These are phyloP conservation scores for Clonostachys chloroleuca DNA, from an alignment of 2,329 filamentous ascomycete species.

Conservation along the genomic window DNA sequence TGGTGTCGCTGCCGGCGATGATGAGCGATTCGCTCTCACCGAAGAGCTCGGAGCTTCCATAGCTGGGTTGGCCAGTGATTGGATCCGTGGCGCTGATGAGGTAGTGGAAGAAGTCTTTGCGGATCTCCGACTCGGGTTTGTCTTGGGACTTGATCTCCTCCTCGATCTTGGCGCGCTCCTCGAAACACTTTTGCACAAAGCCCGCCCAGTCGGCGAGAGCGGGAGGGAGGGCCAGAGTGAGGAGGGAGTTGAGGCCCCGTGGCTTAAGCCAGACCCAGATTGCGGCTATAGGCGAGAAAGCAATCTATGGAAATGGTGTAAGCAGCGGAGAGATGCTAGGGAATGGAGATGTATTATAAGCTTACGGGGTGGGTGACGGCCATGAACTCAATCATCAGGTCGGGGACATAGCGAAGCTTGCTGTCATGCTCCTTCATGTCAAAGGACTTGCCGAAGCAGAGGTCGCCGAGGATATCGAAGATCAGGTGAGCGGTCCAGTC, in stretches of 20 bases:
- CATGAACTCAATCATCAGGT: slow-evolving; percentile 8
- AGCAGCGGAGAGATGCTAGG: accelerated
- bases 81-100: slow-evolving; percentile 67
- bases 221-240: slow-evolving; percentile 8
- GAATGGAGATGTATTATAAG: neutral
- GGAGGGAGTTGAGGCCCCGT: slow-evolving; percentile 10
- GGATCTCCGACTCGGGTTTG: slow-evolving; percentile 1
- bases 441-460: slow-evolving; percentile 10
- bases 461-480: slow-evolving; percentile 14
- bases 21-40: slow-evolving; percentile 36
- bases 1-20: neutral
- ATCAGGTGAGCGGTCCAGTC: slow-evolving; percentile 13
- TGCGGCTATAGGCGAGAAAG: slow-evolving; percentile 9
- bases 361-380: slow-evolving; percentile 7
- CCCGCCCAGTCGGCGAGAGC: slow-evolving; percentile 9
- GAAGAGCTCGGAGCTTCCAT: slow-evolving; percentile 63
- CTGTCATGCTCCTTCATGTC: slow-evolving; percentile 9
- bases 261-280: slow-evolving; percentile 16
- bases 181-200: slow-evolving; percentile 11
- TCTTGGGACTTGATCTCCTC: neutral
- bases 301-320: slow-evolving; percentile 4
- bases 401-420: slow-evolving; percentile 8
- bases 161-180: slow-evolving; percentile 7
- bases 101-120: slow-evolving; percentile 67
- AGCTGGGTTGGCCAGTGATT: slow-evolving; percentile 59